Percentiles rank a stretch among this genome's conserved stretches.
Conservation (phyloP, 345 rosid species). For the Salix suchowensis region DNA sequence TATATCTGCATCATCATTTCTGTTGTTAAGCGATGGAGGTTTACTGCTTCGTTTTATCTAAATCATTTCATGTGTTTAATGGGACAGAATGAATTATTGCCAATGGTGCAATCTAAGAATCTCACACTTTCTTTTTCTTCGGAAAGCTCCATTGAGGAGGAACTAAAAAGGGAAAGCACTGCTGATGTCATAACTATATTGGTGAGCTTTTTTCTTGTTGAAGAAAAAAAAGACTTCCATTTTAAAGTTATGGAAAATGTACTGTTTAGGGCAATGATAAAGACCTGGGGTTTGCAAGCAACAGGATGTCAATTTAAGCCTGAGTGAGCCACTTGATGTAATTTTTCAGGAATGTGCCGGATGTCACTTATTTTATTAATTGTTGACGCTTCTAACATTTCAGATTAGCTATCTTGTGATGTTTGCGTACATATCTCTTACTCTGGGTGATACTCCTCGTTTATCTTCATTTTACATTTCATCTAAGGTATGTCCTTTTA, state of each 20-base stretch:
- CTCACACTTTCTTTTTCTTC: constrained; percentile 88
- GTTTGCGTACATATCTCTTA: constrained; percentile 94
- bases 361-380: not conserved
- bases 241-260: not conserved
- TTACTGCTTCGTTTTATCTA: not conserved
- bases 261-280: not conserved
- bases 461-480: constrained; percentile 67
- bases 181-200: constrained; percentile 89
- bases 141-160: constrained; percentile 95
- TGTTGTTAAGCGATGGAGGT: not conserved
- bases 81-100: constrained; percentile 76
- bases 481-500: constrained; percentile 61
- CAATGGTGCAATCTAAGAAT: constrained; percentile 63
- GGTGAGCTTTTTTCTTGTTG: constrained; percentile 34
- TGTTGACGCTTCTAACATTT: constrained; percentile 15
- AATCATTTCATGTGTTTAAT: constrained; percentile 7
- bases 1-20: not conserved
- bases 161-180: constrained; percentile 90
- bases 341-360: not conserved
- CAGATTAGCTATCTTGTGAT: constrained; percentile 99
- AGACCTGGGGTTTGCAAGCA: not conserved
- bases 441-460: constrained; percentile 75
- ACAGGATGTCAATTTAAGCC: not conserved
- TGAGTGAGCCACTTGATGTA: not conserved
- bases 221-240: not conserved